Conservation (phyloP, 352 stramenopile genomes). For the Phytophthora litchii region DNA sequence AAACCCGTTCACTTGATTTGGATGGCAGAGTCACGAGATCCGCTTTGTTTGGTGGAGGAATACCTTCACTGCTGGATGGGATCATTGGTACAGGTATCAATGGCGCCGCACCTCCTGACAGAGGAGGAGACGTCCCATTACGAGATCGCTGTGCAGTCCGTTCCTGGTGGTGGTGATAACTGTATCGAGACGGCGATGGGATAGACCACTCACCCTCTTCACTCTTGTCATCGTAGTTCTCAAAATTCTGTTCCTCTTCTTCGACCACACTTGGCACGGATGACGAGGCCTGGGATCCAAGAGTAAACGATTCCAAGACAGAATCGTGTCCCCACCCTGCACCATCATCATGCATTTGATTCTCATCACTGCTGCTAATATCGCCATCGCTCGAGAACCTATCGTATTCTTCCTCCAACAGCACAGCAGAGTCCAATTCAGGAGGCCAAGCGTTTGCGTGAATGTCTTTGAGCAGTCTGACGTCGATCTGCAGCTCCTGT, state of each 20-base stretch:
- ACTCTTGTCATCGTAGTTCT: slow-evolving; percentile 17
- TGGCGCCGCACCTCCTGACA: slow-evolving; percentile 23
- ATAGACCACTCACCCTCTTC: slow-evolving; percentile 31
- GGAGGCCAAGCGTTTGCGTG: slow-evolving; percentile 17
- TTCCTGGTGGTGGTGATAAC: slow-evolving; percentile 3
- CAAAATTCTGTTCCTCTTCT: slow-evolving; percentile 11
- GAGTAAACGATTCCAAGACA: slow-evolving; percentile 9
- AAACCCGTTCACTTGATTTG: slow-evolving; percentile 20
- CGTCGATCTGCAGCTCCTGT: slow-evolving; percentile 50
- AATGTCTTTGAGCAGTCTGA: slow-evolving; percentile 18
- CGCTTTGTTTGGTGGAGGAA: slow-evolving; percentile 15
- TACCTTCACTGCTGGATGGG: slow-evolving; percentile 28
- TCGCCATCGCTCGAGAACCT: slow-evolving; percentile 36
- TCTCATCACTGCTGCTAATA: slow-evolving; percentile 30
- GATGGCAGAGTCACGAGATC: slow-evolving; percentile 1
- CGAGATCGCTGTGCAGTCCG: slow-evolving; percentile 21
- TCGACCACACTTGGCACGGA: slow-evolving; percentile 17
- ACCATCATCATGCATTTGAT: slow-evolving; percentile 26
- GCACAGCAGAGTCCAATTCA: slow-evolving; percentile 12
- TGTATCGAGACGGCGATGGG: slow-evolving; percentile 19
- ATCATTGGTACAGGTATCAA: slow-evolving; percentile 28
- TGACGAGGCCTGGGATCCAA: slow-evolving; percentile 24
- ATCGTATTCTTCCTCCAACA: slow-evolving; percentile 32
- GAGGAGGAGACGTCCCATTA: slow-evolving; percentile 13
- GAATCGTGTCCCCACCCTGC: slow-evolving; percentile 12